phyloP scores from a whole-genome alignment of 1,139 yeast genomes.

The Debaryomycetaceae sp. region DNA sequence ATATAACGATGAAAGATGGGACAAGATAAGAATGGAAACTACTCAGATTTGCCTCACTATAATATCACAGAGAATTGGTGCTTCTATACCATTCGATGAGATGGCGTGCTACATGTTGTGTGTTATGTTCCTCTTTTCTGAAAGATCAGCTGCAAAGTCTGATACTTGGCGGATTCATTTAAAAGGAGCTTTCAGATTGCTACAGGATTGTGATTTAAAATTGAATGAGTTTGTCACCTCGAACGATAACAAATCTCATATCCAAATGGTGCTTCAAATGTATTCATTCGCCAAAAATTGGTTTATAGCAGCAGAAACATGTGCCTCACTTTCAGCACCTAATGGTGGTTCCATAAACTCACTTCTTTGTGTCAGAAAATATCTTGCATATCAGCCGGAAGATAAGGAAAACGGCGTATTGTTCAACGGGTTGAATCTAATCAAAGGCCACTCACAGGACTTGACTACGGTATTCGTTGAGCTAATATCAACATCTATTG shows the following conservation, averaged over 20 bases:
- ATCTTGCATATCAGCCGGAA: neutral
- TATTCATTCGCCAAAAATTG: slow-evolving; percentile 8
- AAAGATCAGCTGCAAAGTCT: slow-evolving; percentile 15
- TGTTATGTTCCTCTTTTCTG: slow-evolving; percentile 16
- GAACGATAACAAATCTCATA: slow-evolving; percentile 1
- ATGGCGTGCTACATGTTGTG: slow-evolving; percentile 8
- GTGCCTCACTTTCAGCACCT: slow-evolving; percentile 8
- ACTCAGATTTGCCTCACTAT: slow-evolving; percentile 4
- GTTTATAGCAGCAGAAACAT: slow-evolving; percentile 6
- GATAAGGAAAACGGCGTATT: slow-evolving; percentile 1
- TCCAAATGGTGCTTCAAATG: slow-evolving; percentile 4
- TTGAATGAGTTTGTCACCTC: neutral
- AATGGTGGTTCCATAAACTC: slow-evolving; percentile 7
- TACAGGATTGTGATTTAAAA: slow-evolving; percentile 5
- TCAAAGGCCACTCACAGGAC: slow-evolving; percentile 8
- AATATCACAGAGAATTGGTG: slow-evolving; percentile 4
- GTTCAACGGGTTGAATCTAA: slow-evolving; percentile 7
- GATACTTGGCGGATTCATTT: slow-evolving; percentile 21
- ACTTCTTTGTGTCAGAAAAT: neutral
- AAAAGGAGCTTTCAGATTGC: slow-evolving; percentile 15
- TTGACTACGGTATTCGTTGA: slow-evolving; percentile 8
- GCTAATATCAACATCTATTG: slow-evolving; percentile 3
- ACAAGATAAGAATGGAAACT: slow-evolving; percentile 2
- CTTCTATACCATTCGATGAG: slow-evolving; percentile 6
- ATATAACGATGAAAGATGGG: slow-evolving; percentile 5